phyloP scores from a whole-genome alignment of 1,139 yeast species.

The Debaryomyces nepalensis region DNA sequence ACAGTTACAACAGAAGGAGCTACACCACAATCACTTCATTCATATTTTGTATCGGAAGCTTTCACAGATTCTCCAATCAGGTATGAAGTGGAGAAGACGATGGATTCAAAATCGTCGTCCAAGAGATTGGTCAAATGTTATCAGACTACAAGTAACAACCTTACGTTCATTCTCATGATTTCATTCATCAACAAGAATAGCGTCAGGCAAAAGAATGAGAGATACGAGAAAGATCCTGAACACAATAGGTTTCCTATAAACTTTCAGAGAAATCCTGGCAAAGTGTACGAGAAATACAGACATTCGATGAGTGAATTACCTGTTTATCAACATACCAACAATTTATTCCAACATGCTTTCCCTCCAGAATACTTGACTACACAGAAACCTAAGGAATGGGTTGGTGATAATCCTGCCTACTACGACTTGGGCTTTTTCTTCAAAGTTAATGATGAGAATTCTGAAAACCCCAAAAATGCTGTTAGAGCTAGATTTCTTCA shows the following conservation, averaged over 20 bases:
- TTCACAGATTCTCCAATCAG: constrained; percentile 33
- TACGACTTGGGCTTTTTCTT: constrained; percentile 40
- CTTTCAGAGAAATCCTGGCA: constrained; percentile 37
- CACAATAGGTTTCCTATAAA: constrained; percentile 19
- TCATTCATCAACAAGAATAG: constrained; percentile 41
- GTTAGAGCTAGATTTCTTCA: constrained; percentile 25
- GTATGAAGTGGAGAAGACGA: constrained; percentile 38
- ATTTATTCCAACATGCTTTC: constrained; percentile 34
- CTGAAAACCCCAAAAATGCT: constrained; percentile 28
- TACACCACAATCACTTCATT: constrained; percentile 45
- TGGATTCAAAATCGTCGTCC: constrained; percentile 41
- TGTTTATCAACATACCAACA: constrained; percentile 35
- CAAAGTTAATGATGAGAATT: constrained; percentile 35
- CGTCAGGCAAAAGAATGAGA: constrained; percentile 13
- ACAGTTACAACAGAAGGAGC: constrained; percentile 32
- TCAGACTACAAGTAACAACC: constrained; percentile 33
- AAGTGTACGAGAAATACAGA: constrained; percentile 36
- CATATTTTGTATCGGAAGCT: constrained; percentile 47
- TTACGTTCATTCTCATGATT: constrained; percentile 38
- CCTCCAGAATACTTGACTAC: constrained; percentile 32
- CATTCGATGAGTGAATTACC: constrained; percentile 33
- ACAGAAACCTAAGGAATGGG: constrained; percentile 18
- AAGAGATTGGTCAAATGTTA: constrained; percentile 41
- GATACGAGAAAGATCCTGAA: constrained; percentile 21
- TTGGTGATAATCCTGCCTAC: constrained; percentile 18